Evolutionary conservation across 495 filamentous ascomycete genomes (phyloP).

Genomic region (Trichoderma orchidacearum): DNA sequence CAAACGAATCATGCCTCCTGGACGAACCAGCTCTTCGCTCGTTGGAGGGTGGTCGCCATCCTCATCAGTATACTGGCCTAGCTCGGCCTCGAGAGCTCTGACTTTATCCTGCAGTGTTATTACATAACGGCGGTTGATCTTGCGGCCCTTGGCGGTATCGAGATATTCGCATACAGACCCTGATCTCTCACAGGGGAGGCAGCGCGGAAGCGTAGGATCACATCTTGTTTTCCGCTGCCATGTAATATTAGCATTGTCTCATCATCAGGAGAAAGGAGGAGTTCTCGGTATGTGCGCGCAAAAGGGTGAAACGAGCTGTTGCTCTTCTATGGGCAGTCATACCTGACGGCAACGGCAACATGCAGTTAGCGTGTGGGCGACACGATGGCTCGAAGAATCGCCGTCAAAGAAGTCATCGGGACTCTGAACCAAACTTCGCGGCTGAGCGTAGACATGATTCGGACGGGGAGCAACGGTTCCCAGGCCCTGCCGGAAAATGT

Average conservation of each 20-base stretch:
- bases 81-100: constrained; percentile 60
- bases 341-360: constrained; percentile 80
- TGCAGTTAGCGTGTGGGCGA: constrained; percentile 76
- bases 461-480: constrained; percentile 24
- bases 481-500: constrained; percentile 35
- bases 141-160: constrained; percentile 66
- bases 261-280: too few relatives aligned
- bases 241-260: not conserved
- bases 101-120: constrained; percentile 75
- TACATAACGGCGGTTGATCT: constrained; percentile 75
- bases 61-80: constrained; percentile 47
- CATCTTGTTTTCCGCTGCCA: constrained; percentile 81
- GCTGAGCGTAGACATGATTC: constrained; percentile 8
- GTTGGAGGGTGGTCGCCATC: constrained; percentile 45
- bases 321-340: constrained; percentile 14
- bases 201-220: constrained; percentile 79
- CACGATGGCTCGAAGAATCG: constrained; percentile 35
- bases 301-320: constrained; percentile 1
- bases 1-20: constrained; percentile 68
- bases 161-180: constrained; percentile 86
- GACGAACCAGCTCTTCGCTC: constrained; percentile 69
- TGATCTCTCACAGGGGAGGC: constrained; percentile 82
- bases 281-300: too few relatives aligned
- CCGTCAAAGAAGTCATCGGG: constrained; percentile 18
- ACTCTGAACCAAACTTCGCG: constrained; percentile 2